Percentiles rank a stretch among this genome's conserved stretches.
These are phyloP conservation scores for Penicillium sp. DNA, from an alignment of 2,329 filamentous ascomycete genomes.

Conservation along the genomic window DNA sequence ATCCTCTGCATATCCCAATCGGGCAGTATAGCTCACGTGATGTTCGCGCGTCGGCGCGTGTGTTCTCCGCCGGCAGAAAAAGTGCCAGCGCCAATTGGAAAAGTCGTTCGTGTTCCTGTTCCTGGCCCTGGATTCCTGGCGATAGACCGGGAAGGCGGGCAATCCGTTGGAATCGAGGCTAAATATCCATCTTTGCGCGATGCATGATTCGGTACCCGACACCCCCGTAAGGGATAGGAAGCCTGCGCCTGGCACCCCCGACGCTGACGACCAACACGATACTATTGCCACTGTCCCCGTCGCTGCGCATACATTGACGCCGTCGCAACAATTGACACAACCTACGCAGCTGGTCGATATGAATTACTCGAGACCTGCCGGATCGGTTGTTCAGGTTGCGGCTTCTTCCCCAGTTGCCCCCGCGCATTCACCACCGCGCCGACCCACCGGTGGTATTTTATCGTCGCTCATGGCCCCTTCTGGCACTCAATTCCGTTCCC, in stretches of 20 bases:
- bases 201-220: constrained; percentile 47
- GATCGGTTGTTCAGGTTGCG: constrained; percentile 72
- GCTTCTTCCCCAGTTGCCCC: constrained; percentile 79
- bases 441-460: constrained; percentile 47
- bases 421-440: constrained; percentile 46
- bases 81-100: constrained; percentile 13
- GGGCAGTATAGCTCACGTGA: constrained; percentile 19
- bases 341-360: constrained; percentile 63
- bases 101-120: neutral
- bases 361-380: constrained; percentile 37
- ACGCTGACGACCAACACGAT: constrained; percentile 43
- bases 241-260: constrained; percentile 33
- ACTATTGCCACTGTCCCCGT: constrained; percentile 55
- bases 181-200: constrained; percentile 21
- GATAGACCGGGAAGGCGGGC: constrained; percentile 16
- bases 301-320: constrained; percentile 42
- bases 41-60: constrained; percentile 23
- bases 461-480: constrained; percentile 73
- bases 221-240: constrained; percentile 45
- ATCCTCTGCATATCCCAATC: no score
- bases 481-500: constrained; percentile 71
- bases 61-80: constrained; percentile 30
- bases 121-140: neutral
- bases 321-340: constrained; percentile 61
- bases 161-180: constrained; percentile 6